Evolutionary conservation across 148 eudicot species (phyloP).

Genomic region (Heliosperma pusillum): DNA sequence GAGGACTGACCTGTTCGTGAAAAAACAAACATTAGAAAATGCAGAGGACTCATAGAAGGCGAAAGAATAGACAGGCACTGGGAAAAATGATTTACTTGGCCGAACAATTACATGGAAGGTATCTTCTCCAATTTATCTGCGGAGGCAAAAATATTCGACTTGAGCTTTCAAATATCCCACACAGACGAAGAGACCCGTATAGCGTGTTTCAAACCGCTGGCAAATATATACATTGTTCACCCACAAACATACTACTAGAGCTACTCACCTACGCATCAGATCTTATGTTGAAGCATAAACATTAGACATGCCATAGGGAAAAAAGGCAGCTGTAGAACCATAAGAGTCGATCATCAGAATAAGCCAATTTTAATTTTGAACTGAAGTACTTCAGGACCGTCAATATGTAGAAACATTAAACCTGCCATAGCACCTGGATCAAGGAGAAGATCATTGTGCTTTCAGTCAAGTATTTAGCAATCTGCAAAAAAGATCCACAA

Average conservation of each 20-base stretch:
- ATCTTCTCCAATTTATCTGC: conserved; percentile 79
- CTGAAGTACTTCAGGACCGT: neutral
- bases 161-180: neutral
- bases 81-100: conserved; percentile 23
- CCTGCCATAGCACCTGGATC: conserved; percentile 85
- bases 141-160: conserved; percentile 8
- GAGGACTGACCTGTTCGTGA: conserved; percentile 36
- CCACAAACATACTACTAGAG: neutral
- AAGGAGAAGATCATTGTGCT: conserved; percentile 68
- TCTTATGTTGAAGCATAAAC: conserved; percentile 67
- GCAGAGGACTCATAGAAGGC: neutral
- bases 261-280: conserved; percentile 82
- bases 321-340: conserved; percentile 44
- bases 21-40: neutral
- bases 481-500: conserved; percentile 27
- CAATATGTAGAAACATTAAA: conserved; percentile 17
- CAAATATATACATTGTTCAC: neutral
- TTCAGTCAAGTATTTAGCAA: conserved; percentile 35
- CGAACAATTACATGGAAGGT: conserved; percentile 46
- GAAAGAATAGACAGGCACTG: neutral
- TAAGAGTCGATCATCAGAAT: conserved; percentile 4
- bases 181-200: neutral
- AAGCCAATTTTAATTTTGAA: neutral
- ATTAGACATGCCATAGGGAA: conserved; percentile 68
- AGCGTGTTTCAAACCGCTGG: neutral